phyloP scores from a whole-genome alignment of 2,329 filamentous ascomycete species.

The Fusarium siculi region DNA sequence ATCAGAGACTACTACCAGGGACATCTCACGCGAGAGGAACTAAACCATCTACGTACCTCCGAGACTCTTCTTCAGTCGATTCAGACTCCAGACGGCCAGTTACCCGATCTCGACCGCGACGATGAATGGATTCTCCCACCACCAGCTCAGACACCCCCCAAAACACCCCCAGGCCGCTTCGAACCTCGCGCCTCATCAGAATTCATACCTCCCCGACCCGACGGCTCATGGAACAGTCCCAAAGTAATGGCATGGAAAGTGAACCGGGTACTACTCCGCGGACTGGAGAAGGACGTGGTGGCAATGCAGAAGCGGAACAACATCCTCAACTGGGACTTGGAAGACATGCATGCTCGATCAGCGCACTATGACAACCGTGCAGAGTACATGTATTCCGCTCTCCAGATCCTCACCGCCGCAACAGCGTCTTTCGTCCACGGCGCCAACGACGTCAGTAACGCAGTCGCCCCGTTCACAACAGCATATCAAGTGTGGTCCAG shows the following conservation, averaged over 20 bases:
- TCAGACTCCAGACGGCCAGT: conserved; percentile 41
- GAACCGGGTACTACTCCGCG: conserved; percentile 57
- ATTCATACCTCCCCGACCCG: conserved; percentile 48
- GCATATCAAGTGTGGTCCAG: conserved; percentile 69
- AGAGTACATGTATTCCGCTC: conserved; percentile 70
- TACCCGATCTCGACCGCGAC: conserved; percentile 44
- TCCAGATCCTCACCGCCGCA: conserved; percentile 69
- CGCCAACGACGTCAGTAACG: conserved; percentile 74
- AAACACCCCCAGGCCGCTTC: conserved; percentile 11
- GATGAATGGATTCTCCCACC: conserved; percentile 48
- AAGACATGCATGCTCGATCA: conserved; percentile 64
- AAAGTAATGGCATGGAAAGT: conserved; percentile 54
- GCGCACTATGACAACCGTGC: conserved; percentile 71
- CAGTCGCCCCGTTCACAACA: conserved; percentile 70
- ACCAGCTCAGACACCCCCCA: conserved; percentile 40
- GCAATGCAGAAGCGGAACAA: conserved; percentile 58
- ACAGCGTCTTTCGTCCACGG: conserved; percentile 74
- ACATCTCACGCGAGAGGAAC: conserved; percentile 58
- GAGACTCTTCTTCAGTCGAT: conserved; percentile 50
- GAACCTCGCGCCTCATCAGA: conserved; percentile 26
- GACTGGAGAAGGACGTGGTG: conserved; percentile 61
- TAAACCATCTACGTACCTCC: conserved; percentile 51
- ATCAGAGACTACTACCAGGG: conserved; percentile 62
- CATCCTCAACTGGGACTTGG: conserved; percentile 60
- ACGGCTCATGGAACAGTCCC: conserved; percentile 54